Percentiles rank a stretch among this genome's conserved stretches.
Evolutionary conservation across 352 stramenopile genomes (phyloP).

Genomic region (Pythium catenulatum): DNA sequence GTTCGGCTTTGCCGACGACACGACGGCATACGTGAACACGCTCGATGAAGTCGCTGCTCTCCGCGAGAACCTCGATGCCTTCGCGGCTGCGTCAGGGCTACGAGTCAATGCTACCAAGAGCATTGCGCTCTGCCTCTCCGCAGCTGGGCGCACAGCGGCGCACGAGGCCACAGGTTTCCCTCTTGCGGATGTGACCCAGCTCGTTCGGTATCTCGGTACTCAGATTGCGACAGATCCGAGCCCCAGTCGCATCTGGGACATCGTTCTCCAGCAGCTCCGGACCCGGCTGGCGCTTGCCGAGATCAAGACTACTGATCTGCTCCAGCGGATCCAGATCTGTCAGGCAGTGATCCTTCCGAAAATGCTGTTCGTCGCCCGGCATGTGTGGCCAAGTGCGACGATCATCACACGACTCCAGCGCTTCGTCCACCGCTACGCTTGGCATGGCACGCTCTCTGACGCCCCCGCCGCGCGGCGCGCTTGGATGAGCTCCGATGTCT

Average conservation of each 20-base stretch:
- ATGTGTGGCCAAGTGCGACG: background rate
- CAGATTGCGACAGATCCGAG: background rate
- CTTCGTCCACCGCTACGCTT: background rate
- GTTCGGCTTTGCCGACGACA: constrained; percentile 26
- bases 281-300: background rate
- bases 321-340: constrained; percentile 14
- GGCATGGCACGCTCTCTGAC: background rate
- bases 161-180: background rate
- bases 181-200: background rate
- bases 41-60: background rate
- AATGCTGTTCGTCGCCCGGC: constrained; percentile 5
- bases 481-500: background rate
- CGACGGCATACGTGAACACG: background rate
- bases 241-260: background rate
- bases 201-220: background rate
- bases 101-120: background rate
- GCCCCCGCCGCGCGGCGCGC: background rate
- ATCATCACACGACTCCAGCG: background rate
- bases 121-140: background rate
- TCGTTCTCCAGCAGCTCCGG: background rate
- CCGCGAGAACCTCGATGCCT: background rate
- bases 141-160: background rate
- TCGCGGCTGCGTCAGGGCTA: background rate
- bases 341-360: constrained; percentile 6
- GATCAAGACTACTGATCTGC: constrained; percentile 10